These are phyloP conservation scores for Pseudogymnoascus pannorum DNA, from an alignment of 2,329 filamentous ascomycete genomes.

Conservation along the genomic window DNA sequence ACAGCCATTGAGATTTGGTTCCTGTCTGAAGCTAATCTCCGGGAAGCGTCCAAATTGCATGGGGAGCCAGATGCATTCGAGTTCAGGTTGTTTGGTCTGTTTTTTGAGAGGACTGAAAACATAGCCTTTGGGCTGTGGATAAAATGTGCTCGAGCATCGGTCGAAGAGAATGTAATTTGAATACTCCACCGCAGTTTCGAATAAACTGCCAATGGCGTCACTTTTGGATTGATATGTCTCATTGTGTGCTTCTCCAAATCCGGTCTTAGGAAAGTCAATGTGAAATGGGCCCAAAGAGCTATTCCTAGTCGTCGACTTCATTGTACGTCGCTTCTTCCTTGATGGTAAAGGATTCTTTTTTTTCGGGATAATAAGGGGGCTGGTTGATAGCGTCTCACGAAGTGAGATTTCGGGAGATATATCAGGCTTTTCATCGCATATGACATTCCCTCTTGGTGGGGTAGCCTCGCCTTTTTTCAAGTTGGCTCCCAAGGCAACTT, in stretches of 20 bases:
- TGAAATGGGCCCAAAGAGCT: background rate
- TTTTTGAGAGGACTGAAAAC: conserved; percentile 10
- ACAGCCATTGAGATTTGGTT: background rate
- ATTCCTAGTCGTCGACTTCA: background rate
- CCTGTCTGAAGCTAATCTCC: background rate
- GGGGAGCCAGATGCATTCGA: conserved; percentile 15
- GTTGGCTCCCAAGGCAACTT: background rate
- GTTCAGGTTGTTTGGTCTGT: conserved; percentile 11
- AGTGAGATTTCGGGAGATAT: background rate
- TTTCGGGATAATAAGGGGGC: background rate
- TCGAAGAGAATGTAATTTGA: conserved; percentile 19
- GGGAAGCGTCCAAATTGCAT: background rate
- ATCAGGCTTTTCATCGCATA: background rate
- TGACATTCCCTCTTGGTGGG: background rate
- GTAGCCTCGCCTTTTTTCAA: background rate
- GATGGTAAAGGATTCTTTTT: background rate
- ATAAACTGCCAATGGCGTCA: conserved; percentile 17
- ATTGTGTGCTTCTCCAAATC: conserved; percentile 7
- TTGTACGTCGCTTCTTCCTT: background rate
- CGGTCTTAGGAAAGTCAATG: conserved; percentile 17
- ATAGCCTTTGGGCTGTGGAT: conserved; percentile 12
- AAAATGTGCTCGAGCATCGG: conserved; percentile 9
- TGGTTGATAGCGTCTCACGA: background rate
- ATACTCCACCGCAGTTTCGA: conserved; percentile 16
- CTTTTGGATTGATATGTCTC: conserved; percentile 14